Conservation (phyloP, 176 grass and related monocot species). For the Tuctoria greenei region DNA sequence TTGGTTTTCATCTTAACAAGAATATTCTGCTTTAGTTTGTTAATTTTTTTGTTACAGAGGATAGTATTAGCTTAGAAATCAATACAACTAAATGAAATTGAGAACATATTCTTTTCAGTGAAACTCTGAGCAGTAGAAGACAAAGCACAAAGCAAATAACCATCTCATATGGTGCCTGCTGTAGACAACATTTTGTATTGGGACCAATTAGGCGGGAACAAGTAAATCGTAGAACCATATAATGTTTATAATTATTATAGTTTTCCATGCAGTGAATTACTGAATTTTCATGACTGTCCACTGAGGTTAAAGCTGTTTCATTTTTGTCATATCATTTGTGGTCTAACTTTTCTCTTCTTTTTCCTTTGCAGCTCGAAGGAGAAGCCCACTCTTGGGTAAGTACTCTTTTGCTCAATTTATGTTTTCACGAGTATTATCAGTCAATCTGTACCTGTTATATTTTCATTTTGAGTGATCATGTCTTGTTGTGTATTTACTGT, state of each 20-base stretch:
- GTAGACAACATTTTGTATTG: constrained; percentile 4
- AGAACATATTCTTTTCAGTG: neutral
- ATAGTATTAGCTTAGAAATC: too few species aligned
- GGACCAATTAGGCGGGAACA: neutral
- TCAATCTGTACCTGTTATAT: neutral
- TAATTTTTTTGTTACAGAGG: neutral
- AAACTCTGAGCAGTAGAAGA: neutral
- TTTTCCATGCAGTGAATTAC: neutral
- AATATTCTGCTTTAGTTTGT: neutral
- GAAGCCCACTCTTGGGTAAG: constrained; percentile 98
- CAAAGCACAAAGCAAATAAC: neutral
- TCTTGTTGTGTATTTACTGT: neutral
- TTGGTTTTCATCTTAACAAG: neutral
- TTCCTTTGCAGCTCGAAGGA: constrained; percentile 90
- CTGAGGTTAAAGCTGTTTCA: neutral
- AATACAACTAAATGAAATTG: too few species aligned
- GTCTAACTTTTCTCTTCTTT: constrained; percentile 35
- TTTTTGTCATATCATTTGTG: too few species aligned
- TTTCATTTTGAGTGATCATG: too few species aligned
- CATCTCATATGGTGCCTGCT: neutral
- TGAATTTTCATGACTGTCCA: neutral
- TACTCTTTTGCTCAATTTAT: neutral
- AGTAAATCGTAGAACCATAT: neutral
- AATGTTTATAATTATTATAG: neutral
- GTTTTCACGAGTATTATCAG: neutral